phyloP scores from a whole-genome alignment of 257 asterid genomes.

The Scutellaria baicalensis region DNA sequence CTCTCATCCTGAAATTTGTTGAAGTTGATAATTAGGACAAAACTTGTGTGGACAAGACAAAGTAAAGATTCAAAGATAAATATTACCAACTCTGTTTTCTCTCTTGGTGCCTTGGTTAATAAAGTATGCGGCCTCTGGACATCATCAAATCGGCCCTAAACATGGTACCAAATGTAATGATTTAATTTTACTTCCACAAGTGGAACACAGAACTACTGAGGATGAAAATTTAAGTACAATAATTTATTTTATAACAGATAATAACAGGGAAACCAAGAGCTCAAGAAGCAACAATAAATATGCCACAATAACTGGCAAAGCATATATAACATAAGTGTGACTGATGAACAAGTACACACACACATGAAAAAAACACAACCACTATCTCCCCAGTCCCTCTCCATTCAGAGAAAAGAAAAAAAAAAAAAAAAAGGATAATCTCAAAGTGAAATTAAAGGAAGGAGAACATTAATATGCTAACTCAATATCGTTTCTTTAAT shows the following conservation, averaged over 20 bases:
- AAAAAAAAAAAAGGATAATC: neutral
- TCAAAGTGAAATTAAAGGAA: neutral
- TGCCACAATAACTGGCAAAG: neutral
- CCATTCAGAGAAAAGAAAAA: too few species aligned
- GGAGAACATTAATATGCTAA: neutral
- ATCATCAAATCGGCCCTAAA: constrained; percentile 85
- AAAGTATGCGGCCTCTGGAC: constrained; percentile 65
- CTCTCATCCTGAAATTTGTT: constrained; percentile 67
- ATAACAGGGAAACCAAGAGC: neutral
- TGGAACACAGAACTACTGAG: neutral
- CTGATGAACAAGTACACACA: too few species aligned
- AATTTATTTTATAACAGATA: neutral
- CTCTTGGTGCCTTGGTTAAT: constrained; percentile 54
- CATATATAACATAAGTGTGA: neutral
- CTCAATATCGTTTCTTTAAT: neutral
- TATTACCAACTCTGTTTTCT: constrained; percentile 68
- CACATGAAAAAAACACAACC: neutral
- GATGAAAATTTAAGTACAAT: neutral
- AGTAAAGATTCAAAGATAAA: neutral
- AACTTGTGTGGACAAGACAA: constrained; percentile 5
- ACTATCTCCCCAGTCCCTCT: neutral
- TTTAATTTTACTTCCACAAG: neutral
- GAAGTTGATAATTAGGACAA: constrained; percentile 10
- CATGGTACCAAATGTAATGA: constrained; percentile 1
- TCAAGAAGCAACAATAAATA: neutral